phyloP scores from a whole-genome alignment of 805 yeast genomes.

The Wickerhamomyces chaumierensis region DNA sequence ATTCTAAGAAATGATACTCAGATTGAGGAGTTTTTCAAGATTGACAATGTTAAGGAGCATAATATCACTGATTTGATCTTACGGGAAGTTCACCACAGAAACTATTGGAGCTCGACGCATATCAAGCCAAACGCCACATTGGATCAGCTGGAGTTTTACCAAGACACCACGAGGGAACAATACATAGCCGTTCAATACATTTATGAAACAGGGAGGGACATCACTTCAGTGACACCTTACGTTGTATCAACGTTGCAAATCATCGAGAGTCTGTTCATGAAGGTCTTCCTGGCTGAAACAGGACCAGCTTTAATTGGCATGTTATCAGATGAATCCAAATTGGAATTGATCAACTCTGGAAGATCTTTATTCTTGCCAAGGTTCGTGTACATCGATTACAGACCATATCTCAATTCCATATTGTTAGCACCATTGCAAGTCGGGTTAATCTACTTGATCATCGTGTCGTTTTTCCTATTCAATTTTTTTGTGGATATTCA shows the following conservation, averaged over 20 bases:
- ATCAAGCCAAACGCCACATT: conserved; percentile 28
- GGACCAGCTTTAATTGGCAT: too few relatives aligned
- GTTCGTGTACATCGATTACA: conserved; percentile 30
- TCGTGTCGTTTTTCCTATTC: conserved; percentile 63
- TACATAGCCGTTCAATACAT: conserved; percentile 31
- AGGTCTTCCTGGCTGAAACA: too few relatives aligned
- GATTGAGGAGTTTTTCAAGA: conserved; percentile 14
- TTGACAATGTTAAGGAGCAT: conserved; percentile 5
- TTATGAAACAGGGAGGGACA: conserved; percentile 60
- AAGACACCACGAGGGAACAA: conserved; percentile 4
- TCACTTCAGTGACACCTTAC: conserved; percentile 31
- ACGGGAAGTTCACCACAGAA: conserved; percentile 37
- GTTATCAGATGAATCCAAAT: conserved; percentile 15
- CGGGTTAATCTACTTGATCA: conserved; percentile 62
- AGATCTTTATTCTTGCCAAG: conserved; percentile 21
- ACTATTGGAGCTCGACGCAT: conserved; percentile 55
- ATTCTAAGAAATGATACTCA: conserved; percentile 16
- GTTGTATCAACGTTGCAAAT: conserved; percentile 31
- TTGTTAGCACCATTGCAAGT: conserved; percentile 61
- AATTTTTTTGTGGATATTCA: conserved; percentile 47
- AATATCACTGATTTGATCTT: conserved; percentile 26
- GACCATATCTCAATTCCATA: conserved; percentile 39
- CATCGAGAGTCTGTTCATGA: conserved; percentile 24
- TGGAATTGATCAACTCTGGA: conserved; percentile 10
- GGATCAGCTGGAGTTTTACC: conserved; percentile 3